Percentiles rank a stretch among this genome's conserved stretches.
Conservation (phyloP, 306 rosid genomes). For the apple (Malus domestica) region DNA sequence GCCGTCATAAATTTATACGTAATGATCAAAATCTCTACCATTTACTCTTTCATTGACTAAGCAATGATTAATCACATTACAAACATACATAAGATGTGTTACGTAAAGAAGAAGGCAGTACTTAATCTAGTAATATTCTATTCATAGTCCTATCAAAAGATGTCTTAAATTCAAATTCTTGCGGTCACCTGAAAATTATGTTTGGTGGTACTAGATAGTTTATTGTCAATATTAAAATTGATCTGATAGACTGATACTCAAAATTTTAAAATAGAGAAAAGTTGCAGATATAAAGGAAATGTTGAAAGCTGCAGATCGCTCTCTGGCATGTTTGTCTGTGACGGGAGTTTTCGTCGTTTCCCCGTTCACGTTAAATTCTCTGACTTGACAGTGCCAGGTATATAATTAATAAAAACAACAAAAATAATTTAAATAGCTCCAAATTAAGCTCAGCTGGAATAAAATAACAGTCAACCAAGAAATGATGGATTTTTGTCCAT, state of each 20-base stretch:
- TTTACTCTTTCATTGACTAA: neutral
- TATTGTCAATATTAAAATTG: too few species aligned
- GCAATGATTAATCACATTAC: neutral
- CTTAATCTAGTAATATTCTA: neutral
- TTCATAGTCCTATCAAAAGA: accelerated
- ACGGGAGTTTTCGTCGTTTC: neutral
- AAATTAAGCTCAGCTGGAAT: too few species aligned
- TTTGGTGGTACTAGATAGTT: too few species aligned
- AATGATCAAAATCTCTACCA: neutral
- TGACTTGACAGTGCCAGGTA: neutral
- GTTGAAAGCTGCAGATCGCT: neutral
- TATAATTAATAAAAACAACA: neutral
- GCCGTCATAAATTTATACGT: too few species aligned
- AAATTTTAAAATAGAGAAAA: neutral
- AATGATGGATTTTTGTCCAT: neutral
- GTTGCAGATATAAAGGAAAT: too few species aligned
- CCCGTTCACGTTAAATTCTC: neutral
- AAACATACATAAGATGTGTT: neutral
- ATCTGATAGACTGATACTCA: neutral
- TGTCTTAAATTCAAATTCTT: neutral
- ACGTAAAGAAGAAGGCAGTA: neutral
- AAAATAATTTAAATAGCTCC: neutral
- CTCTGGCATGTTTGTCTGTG: neutral
- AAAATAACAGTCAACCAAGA: neutral
- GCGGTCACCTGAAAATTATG: too few species aligned